These are phyloP conservation scores for Xylaria longipes DNA, from an alignment of 495 filamentous ascomycete genomes.

Conservation along the genomic window DNA sequence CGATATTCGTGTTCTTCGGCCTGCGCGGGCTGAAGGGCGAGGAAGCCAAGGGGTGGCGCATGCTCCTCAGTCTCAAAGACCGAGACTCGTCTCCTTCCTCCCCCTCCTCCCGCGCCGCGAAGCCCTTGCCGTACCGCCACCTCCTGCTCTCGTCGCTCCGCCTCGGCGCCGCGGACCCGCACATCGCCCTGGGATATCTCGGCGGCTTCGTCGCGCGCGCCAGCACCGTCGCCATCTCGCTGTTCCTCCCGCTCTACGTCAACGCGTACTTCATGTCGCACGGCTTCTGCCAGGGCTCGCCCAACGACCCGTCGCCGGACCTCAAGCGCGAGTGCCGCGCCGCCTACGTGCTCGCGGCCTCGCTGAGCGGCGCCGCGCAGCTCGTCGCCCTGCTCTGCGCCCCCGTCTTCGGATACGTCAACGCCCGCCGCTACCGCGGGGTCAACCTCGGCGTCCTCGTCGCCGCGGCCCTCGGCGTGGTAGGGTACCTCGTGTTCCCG, in stretches of 20 bases:
- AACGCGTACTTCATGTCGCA: constrained; percentile 87
- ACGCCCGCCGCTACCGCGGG: constrained; percentile 61
- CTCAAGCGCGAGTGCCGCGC: constrained; percentile 80
- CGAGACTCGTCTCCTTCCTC: background rate
- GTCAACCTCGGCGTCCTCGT: constrained; percentile 77
- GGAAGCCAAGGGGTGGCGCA: constrained; percentile 71
- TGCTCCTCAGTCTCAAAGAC: constrained; percentile 52
- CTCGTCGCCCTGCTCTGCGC: constrained; percentile 83
- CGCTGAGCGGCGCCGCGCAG: constrained; percentile 87
- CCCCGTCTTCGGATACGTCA: constrained; percentile 83
- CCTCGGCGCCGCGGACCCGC: constrained; percentile 74
- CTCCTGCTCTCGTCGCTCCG: constrained; percentile 68
- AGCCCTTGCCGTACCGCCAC: constrained; percentile 52
- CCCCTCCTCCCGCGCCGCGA: background rate
- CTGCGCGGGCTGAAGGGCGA: constrained; percentile 79
- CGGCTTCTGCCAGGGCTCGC: constrained; percentile 73
- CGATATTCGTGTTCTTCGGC: constrained; percentile 78
- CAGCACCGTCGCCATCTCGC: constrained; percentile 91
- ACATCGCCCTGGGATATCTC: constrained; percentile 86
- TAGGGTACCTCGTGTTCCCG: constrained; percentile 78
- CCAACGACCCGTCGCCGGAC: constrained; percentile 64
- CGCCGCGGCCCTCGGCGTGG: constrained; percentile 72
- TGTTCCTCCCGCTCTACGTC: constrained; percentile 91
- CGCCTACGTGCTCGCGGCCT: constrained; percentile 84
- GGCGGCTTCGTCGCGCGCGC: constrained; percentile 95